Base-by-base conservation (phyloP, 345 rosid genomes). In the Camelina laxa region DNA sequence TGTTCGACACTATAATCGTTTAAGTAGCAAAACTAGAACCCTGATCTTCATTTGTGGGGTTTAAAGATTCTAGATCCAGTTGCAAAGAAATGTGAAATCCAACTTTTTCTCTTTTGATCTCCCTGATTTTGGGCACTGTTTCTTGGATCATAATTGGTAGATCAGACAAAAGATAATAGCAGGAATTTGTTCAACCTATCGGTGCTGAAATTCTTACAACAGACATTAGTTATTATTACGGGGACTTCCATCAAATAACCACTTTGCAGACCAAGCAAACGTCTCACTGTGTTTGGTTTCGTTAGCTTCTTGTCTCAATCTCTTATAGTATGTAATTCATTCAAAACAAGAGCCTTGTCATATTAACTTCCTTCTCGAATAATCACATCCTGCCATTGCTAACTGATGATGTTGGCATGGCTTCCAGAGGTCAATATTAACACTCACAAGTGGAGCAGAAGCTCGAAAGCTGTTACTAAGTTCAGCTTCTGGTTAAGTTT, bases 1-100 rank as follows among this genome's bases (percentile, higher is more conserved):
- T 31, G 8, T 41, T 13, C 6, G 21, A 51, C 38, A 27, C 38
- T 42, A 24, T 21, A 31, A 13, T 19, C 35, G 59, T 14, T 14
- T 27, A 7, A n/a, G 65, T 33, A 56, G 45, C 58, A 56, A 64
- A 24, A 45, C 31, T 49, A 61, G 19, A 70, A 48, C 75, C 42
- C 31, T 60, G 64, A 69, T 7, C 50, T 63, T 67, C 71, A 67
- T 51, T 49, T 66, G 9, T 49, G 9, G 47, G 19, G 9, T 39
- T 55, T 49, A 21, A 8, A 42, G 48, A 24, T 54, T 54, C 19
- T 64, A 63, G 64, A 6, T 54, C 22, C 44, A 39, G 20, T 62
- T 42, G 21, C 62, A 49, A 22, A 62, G 8, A 72, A 72, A 61
- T 60, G 17, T 51, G 70, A 50, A 41, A 20, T 15, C 36, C 45